Base-by-base conservation (phyloP, 805 yeast genomes). In the baker's yeast (Saccharomyces cerevisiae) region DNA sequence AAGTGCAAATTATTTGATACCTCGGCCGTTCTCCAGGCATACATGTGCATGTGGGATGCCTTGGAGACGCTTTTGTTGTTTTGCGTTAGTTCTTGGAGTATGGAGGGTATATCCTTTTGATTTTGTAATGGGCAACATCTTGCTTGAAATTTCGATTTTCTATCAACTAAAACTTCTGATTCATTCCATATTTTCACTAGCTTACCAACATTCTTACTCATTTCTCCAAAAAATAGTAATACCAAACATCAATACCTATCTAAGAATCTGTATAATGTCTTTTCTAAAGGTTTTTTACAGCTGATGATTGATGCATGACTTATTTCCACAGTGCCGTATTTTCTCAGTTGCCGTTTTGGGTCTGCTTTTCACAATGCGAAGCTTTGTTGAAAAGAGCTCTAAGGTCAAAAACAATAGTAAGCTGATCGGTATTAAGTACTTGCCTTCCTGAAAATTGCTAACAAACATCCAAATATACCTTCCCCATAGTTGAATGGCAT, bases 1-100 rank as follows among this genome's bases (percentile, higher is more conserved):
- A 22, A 28, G n/a, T 30, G 28, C 14, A 59, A 54, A 24, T 54
- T 48, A 1, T 49, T 48, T 30, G 57, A 14, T 6, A 57, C 52
- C 32, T 58, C 57, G 1, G 77, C 80, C 0, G 80, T 76, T 65
- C 87, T 75, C 89, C 89, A 87, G 0, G 95, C 96, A 50, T 78
- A 75, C 75, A 88, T 88, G 51, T 79, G 77, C 5, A 85, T 87
- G 67, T 88, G 96, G 4, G 84, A 73, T 0, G 95, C 87, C 58
- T 79, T 81, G 1, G 67, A 62, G 0, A 85, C 66, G 2, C 72
- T 63, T 59, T 82, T 82, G 59, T 83, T 79, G 4, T 71, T 63
- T 1, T 55, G 51, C 8, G 77, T 57, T 11, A 87, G 70, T 29
- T 74, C 69, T 13, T 69, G 57, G 4, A 87, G 59, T 1, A 79